Evolutionary conservation across 495 filamentous ascomycete species (phyloP), one percentile per base, ranked within the genome.

Genomic region (Penicillium nucicola): DNA sequence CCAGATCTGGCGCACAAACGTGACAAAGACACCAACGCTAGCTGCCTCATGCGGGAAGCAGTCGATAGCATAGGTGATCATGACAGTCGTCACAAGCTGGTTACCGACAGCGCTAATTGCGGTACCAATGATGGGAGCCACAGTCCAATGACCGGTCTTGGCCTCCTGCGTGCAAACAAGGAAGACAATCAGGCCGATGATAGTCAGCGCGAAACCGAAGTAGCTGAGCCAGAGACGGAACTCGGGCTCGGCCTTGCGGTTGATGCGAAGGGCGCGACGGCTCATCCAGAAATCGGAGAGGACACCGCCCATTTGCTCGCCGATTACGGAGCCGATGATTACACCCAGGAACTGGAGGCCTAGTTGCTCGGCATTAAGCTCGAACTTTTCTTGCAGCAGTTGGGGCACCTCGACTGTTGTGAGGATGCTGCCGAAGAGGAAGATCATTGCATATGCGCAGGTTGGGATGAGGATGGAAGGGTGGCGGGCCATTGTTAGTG

Each of bases 191-290:
- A 78, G n/a, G 0, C 79, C 79, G 37, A 70, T 60, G 47, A 81
- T 78, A 8, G 71, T 58, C 12, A 76, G 52, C 2, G 69, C 50
- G 32, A 71, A 77, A 5, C 79, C 79, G 18, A 70, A 37, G 50
- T 82, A 81, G 45, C 64, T 71, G n/a, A 83, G 60, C 77, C 78
- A 83, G 4, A 83, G 65, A 5, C 79, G 65, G 51, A 63, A 70
- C 39, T 78, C 75, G 0, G 77, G 73, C 5, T 61, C 54, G 5
- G 69, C 62, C 30, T 61, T 65, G 14, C 53, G 45, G 13, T 54
- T 53, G n/a, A 63, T 60, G 31, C 53, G 62, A 9, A 55, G 54
- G 11, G 56, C 45, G 10, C 64, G 56, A 6, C 55, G 45, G 14
- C 53, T 64, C 71, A 82, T 80, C 71, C 74, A 81, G 7, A 59